phyloP scores from a whole-genome alignment of 306 rosid species.

The Acacia confusa region DNA sequence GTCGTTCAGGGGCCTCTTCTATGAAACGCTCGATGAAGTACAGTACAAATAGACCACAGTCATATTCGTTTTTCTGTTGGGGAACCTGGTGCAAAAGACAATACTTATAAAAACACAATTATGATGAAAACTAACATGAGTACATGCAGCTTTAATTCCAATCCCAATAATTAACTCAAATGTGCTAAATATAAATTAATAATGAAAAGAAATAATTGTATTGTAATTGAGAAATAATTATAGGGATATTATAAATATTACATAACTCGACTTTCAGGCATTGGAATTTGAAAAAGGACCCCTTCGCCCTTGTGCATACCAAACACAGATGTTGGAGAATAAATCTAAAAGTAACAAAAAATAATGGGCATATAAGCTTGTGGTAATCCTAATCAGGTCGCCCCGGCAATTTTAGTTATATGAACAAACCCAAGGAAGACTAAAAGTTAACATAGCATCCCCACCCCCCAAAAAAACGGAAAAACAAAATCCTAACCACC shows the following conservation, averaged over 20 bases:
- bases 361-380: background rate
- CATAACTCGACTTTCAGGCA: background rate
- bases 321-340: background rate
- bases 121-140: conserved; percentile 1
- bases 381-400: background rate
- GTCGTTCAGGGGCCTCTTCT: conserved; percentile 79
- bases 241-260: background rate
- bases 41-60: conserved; percentile 91
- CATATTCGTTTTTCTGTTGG: conserved; percentile 88
- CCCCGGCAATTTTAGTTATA: background rate
- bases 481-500: background rate
- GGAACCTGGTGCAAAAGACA: conserved; percentile 71
- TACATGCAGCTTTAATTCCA: conserved; percentile 1
- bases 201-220: background rate
- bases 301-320: background rate
- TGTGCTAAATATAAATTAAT: background rate
- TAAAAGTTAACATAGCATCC: background rate
- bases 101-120: background rate
- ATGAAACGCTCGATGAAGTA: conserved; percentile 88
- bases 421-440: background rate
- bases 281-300: background rate
- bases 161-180: background rate
- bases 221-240: background rate
- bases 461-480: background rate
- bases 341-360: background rate